Evolutionary conservation across 306 rosid species (phyloP).

Genomic region (Canavalia gladiata): DNA sequence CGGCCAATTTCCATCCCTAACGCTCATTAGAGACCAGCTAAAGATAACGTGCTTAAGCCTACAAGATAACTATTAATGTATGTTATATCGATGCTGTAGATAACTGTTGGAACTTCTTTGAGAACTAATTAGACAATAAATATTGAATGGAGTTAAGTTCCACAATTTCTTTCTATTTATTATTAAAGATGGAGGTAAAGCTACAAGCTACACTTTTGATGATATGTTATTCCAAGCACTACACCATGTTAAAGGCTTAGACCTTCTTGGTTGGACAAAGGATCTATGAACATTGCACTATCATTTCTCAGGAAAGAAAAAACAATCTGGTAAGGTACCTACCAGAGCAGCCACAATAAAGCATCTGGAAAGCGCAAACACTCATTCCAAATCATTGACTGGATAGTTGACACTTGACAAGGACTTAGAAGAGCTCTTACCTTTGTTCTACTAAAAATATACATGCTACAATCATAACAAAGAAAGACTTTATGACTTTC

Average conservation of each 20-base stretch:
- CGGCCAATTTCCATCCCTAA: too few relatives aligned
- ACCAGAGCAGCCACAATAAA: neutral
- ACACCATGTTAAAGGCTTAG: neutral
- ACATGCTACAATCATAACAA: neutral
- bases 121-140: neutral
- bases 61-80: neutral
- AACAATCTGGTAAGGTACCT: neutral
- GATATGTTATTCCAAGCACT: neutral
- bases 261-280: neutral
- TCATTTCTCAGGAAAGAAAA: neutral
- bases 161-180: neutral
- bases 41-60: neutral
- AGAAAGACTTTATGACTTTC: neutral
- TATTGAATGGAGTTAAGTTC: neutral
- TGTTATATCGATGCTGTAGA: neutral
- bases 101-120: slow-evolving; percentile 14
- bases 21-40: neutral
- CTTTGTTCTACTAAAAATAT: neutral
- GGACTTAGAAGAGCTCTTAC: neutral
- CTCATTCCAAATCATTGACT: neutral
- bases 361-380: neutral
- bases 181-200: slow-evolving; percentile 1
- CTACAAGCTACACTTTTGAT: neutral
- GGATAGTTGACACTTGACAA: neutral
- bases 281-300: neutral